A percentile compares a stretch with the other conserved stretches of the same genome.
These are phyloP conservation scores for Diaporthe caulivora DNA, from an alignment of 2,329 filamentous ascomycete species.

Conservation along the genomic window DNA sequence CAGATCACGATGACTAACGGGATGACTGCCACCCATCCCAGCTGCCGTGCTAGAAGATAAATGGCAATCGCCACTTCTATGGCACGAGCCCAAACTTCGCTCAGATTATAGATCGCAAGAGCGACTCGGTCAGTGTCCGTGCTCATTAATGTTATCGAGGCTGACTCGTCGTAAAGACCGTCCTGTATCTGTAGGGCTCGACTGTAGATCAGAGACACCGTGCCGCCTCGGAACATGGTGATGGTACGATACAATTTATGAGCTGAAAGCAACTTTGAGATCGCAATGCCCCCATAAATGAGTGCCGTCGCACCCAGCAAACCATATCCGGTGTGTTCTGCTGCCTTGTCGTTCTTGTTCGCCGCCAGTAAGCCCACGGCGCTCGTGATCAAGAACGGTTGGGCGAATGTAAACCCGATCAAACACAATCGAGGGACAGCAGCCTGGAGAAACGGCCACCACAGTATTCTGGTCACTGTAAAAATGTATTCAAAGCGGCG, in stretches of 20 bases:
- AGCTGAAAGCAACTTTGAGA: not conserved
- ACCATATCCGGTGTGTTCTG: not conserved
- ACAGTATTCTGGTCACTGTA: not conserved
- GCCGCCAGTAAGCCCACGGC: not conserved
- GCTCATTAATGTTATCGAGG: not conserved
- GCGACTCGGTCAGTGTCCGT: not conserved
- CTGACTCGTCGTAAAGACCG: not conserved
- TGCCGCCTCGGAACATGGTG: not conserved
- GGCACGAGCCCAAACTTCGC: not conserved
- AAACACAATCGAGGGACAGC: not conserved
- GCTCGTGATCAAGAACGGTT: not conserved
- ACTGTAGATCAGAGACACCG: not conserved
- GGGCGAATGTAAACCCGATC: not conserved
- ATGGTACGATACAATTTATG: not conserved
- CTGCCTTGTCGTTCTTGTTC: not conserved
- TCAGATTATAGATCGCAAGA: not conserved
- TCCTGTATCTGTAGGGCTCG: not conserved
- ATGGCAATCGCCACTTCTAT: not conserved
- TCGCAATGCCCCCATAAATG: not conserved
- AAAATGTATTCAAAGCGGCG: not conserved
- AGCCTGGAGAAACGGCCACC: not conserved
- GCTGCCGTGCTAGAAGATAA: not conserved
- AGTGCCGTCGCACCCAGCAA: not conserved
- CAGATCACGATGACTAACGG: not conserved
- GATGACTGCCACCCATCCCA: not conserved